Base-by-base conservation (phyloP, 1,284 basidiomycete genomes). In the Entoloma clypeatum region DNA sequence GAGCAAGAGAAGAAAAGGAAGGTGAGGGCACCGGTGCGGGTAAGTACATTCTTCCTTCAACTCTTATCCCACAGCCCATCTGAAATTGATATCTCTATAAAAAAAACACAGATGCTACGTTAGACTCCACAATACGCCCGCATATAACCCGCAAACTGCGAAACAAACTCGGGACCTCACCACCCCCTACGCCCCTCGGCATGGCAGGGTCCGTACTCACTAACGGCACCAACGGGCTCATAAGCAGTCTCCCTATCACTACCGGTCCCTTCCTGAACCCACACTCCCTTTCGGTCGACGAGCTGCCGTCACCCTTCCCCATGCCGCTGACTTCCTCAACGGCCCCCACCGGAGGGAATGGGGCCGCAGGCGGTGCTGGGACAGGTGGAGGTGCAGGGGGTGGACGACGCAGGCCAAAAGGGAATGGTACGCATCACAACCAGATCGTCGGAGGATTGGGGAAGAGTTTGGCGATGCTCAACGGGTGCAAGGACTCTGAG, bases 1-100 rank as follows among this genome's bases (percentile, higher is more conserved):
- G 81, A 43, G 86, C 86, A 18, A 68, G 86, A 43, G 86, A 90
- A 49, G 85, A 89, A 65, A 88, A 88, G 54, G 85, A 88, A 46
- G 82, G 84, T 39, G 85, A 89, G 51, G 84, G 84, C 18, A 77
- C 74, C 16, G 68, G 75, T 38, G 78, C 75, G 40, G 81, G 77
- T 80, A 43, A 43, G 76, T 52, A 11, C 4, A 17, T 30, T 7
- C 30, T 21, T 29, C 11, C 17, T 13, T 25, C 17, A 4, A 11
- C 19, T 8, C 7, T 41, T 14, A 11, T 4, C 11, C 16, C 28
- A 25, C 30, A 6, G 13, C 16, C 19, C 9, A 35, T 13, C 17
- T 18, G 18, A 22, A 22, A 3, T 17, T 28, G 23, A 29, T n/a
- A 21, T 33, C 22, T 7, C 26, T 23, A 24, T 38, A 18, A 33